phyloP scores from a whole-genome alignment of 2,329 filamentous ascomycete species.

The Trichoderma simmonsii region DNA sequence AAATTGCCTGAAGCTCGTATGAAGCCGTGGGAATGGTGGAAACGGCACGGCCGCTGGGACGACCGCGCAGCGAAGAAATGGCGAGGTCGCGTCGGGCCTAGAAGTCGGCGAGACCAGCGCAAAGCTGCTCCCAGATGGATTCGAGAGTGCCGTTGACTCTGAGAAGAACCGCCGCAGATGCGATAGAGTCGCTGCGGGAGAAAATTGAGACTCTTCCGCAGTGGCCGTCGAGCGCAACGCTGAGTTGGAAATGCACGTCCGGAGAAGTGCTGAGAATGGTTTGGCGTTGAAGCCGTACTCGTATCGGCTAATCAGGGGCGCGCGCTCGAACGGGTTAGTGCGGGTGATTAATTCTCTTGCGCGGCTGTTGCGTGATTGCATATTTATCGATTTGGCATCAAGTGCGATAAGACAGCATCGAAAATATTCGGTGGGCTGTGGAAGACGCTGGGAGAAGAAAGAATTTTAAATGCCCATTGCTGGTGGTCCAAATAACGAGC shows the following conservation, averaged over 20 bases:
- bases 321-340: slow-evolving; percentile 20
- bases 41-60: slow-evolving; percentile 44
- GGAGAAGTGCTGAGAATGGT: slow-evolving; percentile 16
- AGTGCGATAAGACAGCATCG: background rate
- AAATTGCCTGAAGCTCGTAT: slow-evolving; percentile 35
- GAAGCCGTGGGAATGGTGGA: slow-evolving; percentile 48
- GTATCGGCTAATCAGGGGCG: slow-evolving; percentile 20
- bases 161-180: background rate
- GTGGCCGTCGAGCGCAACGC: slow-evolving; percentile 10
- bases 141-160: background rate
- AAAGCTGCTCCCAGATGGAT: background rate
- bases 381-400: background rate
- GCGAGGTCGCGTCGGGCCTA: slow-evolving; percentile 27
- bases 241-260: background rate
- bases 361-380: background rate
- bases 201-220: background rate
- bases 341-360: background rate
- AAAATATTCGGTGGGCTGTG: background rate
- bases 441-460: background rate
- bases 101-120: slow-evolving; percentile 11
- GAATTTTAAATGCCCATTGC: background rate
- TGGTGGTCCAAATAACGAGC: background rate
- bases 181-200: background rate
- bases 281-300: slow-evolving; percentile 13
- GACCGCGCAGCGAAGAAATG: slow-evolving; percentile 39